Conservation (phyloP, 345 rosid species). For the Brassica carinata region DNA sequence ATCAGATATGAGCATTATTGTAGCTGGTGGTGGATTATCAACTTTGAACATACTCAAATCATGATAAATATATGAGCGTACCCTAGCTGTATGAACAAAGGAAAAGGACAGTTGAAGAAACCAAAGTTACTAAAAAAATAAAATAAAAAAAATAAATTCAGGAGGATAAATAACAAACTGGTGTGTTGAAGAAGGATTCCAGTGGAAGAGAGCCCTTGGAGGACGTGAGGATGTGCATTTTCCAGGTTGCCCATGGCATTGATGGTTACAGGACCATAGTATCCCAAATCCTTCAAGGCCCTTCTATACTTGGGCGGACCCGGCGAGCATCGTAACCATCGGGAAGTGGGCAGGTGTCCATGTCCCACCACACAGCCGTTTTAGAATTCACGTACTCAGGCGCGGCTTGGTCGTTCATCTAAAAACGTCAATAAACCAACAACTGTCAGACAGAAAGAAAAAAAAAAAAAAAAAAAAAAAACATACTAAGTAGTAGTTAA, state of each 20-base stretch:
- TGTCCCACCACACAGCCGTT: conserved; percentile 1
- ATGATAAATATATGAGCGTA: not conserved
- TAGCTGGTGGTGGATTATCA: not conserved
- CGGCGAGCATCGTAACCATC: not conserved
- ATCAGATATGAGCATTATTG: not conserved
- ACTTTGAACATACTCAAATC: not conserved
- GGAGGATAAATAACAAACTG: not conserved
- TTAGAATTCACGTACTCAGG: not conserved
- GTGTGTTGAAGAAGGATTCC: not conserved
- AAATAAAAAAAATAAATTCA: not conserved
- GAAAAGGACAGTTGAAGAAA: not conserved
- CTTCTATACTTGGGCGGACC: not conserved
- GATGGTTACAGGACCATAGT: not conserved
- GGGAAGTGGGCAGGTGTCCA: not conserved
- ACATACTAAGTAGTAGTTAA: not conserved
- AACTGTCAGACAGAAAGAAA: not conserved
- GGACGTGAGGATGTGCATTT: not conserved
- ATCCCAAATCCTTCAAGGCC: not conserved
- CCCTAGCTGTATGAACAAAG: not conserved
- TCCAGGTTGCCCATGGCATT: not conserved
- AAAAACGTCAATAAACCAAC: too few species aligned
- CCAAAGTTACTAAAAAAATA: not conserved
- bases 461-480: too few species aligned
- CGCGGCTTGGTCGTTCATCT: not conserved
- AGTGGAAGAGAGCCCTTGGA: not conserved